Evolutionary conservation across 1,284 basidiomycete species (phyloP).

Genomic region (Cystobasidium sp.): DNA sequence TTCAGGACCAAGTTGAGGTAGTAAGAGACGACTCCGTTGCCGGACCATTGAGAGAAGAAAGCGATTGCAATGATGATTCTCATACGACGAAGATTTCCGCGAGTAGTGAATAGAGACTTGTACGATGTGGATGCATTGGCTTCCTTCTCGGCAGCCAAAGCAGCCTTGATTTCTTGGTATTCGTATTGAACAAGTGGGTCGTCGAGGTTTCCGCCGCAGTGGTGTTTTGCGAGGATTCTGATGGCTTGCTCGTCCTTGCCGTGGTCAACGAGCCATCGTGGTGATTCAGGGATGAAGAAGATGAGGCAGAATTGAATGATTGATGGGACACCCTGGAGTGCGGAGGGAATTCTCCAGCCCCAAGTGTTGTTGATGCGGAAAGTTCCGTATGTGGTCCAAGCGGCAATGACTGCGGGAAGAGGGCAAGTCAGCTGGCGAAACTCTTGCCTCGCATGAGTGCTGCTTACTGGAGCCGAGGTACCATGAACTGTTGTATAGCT

Average conservation of each 20-base stretch:
- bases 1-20: conserved; percentile 31
- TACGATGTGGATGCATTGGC: conserved; percentile 55
- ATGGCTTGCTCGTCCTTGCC: conserved; percentile 53
- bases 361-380: conserved; percentile 66
- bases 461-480: conserved; percentile 58
- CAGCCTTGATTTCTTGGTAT: conserved; percentile 75
- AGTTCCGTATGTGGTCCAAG: conserved; percentile 75
- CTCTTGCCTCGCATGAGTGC: no score
- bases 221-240: conserved; percentile 52
- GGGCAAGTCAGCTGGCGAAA: no score
- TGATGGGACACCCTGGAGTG: conserved; percentile 67
- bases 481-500: conserved; percentile 66
- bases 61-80: conserved; percentile 66
- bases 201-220: conserved; percentile 53
- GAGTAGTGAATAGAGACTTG: conserved; percentile 62
- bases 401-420: conserved; percentile 61
- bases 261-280: conserved; percentile 55
- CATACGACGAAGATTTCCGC: conserved; percentile 71
- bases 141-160: conserved; percentile 66
- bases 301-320: conserved; percentile 47
- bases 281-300: conserved; percentile 55
- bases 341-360: conserved; percentile 73
- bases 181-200: conserved; percentile 74
- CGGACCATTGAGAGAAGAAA: conserved; percentile 70
- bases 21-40: conserved; percentile 72